Evolutionary conservation across 1,284 basidiomycete genomes (phyloP), one percentile per base, ranked within the genome.

Genomic region (Boletus semigastroideus): DNA sequence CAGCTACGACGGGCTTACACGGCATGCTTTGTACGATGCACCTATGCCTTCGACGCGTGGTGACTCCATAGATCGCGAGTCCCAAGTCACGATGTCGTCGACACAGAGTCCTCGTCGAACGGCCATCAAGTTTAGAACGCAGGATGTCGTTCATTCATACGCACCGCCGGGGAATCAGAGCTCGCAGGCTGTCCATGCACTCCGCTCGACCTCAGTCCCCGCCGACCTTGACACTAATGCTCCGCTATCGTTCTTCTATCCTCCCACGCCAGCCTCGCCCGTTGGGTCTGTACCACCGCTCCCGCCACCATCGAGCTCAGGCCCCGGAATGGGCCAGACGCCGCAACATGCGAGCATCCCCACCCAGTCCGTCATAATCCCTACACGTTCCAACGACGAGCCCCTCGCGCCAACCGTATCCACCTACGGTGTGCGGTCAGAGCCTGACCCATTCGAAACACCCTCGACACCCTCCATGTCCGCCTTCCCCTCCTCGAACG

Each of bases 21-120:
- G 90, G n/a, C 89, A 91, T 62, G 85, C 92, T 59, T 74, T 93
- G 17, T 92, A 87, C 62, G 90, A 93, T 61, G 79, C 86, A 11
- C 90, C 90, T 7, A 76, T 92, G 59, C 77, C 67, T 16, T 46
- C 55, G 4, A 25, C 42, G 57, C 71, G 59, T 43, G 63, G 65
- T 14, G 71, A 55, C 37, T 67, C 60, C 20, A 59, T 43, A 6
- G 68, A 69, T 25, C 68, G 54, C 5, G 55, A 52, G 2, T 69
- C 68, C 1, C 53, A 62, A 16, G 1, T 53, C 19, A 62, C 69
- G 5, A 27, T 54, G 19, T 58, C 61, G 1, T 65, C 63, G 8
- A 72, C 55, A 57, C 67, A 55, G 61, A 55, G 80, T 78, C 68
- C 70, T 20, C 71, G 76, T 31, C 78, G 74, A 47, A 81, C 82